phyloP scores from a whole-genome alignment of 2,329 filamentous ascomycete species.

The Diaporthe citrichinensis region DNA sequence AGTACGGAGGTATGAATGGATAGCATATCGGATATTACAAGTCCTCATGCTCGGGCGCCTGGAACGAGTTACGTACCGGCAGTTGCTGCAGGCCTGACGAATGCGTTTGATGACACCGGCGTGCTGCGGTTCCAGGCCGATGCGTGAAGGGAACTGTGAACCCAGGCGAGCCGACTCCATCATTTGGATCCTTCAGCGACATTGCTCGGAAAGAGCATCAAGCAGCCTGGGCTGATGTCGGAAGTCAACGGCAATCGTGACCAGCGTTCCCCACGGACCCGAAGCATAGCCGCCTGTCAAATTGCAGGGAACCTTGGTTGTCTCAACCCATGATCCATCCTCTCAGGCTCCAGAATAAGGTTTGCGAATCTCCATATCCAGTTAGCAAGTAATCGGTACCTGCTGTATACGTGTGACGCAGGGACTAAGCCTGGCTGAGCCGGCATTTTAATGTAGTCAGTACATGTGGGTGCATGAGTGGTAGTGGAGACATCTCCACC shows the following conservation, averaged over 20 bases:
- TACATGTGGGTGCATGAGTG: too few species aligned
- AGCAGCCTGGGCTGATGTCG: conserved; percentile 10
- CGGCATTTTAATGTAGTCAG: too few species aligned
- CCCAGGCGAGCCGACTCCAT: not conserved
- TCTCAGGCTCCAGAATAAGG: not conserved
- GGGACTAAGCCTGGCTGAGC: not conserved
- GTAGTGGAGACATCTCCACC: too few species aligned
- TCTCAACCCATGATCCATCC: conserved; percentile 4
- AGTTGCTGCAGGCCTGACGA: conserved; percentile 22
- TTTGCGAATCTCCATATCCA: not conserved
- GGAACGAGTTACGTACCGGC: not conserved
- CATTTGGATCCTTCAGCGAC: not conserved
- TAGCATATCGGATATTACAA: too few species aligned
- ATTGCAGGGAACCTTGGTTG: conserved; percentile 11
- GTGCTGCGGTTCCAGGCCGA: not conserved
- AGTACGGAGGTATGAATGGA: not conserved
- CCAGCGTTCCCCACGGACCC: not conserved
- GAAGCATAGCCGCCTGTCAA: not conserved
- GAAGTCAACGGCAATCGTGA: not conserved
- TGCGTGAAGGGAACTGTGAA: not conserved
- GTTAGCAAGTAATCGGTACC: not conserved
- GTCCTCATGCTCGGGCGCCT: not conserved
- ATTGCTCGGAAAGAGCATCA: not conserved
- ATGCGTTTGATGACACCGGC: conserved; percentile 14
- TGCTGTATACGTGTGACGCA: too few species aligned